These are phyloP conservation scores for Metschnikowia drakensbergensis DNA, from an alignment of 805 yeast species.

Conservation along the genomic window DNA sequence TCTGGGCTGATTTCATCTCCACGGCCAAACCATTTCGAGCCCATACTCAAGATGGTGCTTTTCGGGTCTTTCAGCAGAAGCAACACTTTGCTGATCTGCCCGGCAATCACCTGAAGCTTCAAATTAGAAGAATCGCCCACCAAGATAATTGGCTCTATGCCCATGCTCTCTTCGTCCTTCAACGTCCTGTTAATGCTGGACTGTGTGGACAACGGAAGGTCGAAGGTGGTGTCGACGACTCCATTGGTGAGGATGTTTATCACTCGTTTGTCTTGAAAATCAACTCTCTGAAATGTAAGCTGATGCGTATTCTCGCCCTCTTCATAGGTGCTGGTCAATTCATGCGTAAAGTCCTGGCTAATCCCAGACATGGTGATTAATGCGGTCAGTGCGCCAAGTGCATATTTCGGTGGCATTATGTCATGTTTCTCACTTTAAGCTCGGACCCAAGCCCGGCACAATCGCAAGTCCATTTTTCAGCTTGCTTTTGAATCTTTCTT, in stretches of 20 bases:
- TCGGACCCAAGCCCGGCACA: too few relatives aligned
- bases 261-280: constrained; percentile 37
- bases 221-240: constrained; percentile 49
- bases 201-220: constrained; percentile 28
- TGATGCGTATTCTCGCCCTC: neutral
- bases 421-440: neutral
- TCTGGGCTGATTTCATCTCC: constrained; percentile 23
- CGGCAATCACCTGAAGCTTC: constrained; percentile 46
- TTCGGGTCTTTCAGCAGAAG: constrained; percentile 29
- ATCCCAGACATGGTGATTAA: neutral
- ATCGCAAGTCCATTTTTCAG: too few relatives aligned
- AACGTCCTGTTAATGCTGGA: constrained; percentile 15
- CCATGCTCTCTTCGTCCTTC: constrained; percentile 19
- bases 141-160: constrained; percentile 44
- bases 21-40: constrained; percentile 45
- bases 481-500: too few relatives aligned
- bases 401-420: neutral
- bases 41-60: constrained; percentile 42
- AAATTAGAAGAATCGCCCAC: constrained; percentile 47
- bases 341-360: neutral
- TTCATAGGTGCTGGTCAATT: constrained; percentile 4
- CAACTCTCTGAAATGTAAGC: constrained; percentile 24
- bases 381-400: neutral
- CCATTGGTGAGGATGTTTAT: constrained; percentile 41
- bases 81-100: constrained; percentile 46